Base-by-base conservation (phyloP, 2,329 filamentous ascomycete species). In the Torrubiellomyces zombiae region DNA sequence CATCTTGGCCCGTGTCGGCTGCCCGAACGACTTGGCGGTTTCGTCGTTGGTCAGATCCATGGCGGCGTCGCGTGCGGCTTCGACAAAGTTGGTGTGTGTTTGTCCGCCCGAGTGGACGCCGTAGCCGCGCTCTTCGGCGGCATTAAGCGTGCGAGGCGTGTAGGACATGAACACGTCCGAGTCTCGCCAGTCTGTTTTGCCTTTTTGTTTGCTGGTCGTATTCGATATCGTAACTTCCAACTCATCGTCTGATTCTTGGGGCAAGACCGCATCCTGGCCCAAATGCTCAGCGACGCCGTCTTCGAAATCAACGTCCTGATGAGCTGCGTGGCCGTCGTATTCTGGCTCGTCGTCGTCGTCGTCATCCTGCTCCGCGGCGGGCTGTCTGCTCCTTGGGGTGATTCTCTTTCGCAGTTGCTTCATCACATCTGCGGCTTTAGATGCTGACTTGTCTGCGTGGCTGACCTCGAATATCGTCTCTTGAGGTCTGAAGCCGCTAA, bases 401-500 rank as follows among this genome's bases (percentile, higher is more conserved):
- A 76, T 82, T 46, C 64, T 75, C 45, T 67, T 67, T 41, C 75
- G 67, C 43, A 77, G 64, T 23, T 72, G 65, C 38, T 71, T 73
- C 69, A 89, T 81, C 16, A 86, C 59, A 32, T 82, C 75, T 3
- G 75, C 76, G 6, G 77, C 75, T 43, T 76, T 72, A 24, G 54
- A 60, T 18, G 58, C 60, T 2, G 58, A 61, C 35, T 78, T 75
- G 19, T 73, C 76, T 32, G 74, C 67, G 37, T 75, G 71, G 6
- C 79, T 78, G 33, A 94, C 75, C 50, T 98, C 89, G 39, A 98
- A 98, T n/a, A 98, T 81, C 0, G 86, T 95, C 51, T 98, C 89
- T 21, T 75, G 63, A 0, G 91, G 89, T 38, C 81, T 71, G 55
- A 89, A 98, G 2, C 77, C 76, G 39, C 81, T 85, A 29, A 98